Conservation (phyloP, 2,329 filamentous ascomycete genomes). For the Monosporascus sp. region DNA sequence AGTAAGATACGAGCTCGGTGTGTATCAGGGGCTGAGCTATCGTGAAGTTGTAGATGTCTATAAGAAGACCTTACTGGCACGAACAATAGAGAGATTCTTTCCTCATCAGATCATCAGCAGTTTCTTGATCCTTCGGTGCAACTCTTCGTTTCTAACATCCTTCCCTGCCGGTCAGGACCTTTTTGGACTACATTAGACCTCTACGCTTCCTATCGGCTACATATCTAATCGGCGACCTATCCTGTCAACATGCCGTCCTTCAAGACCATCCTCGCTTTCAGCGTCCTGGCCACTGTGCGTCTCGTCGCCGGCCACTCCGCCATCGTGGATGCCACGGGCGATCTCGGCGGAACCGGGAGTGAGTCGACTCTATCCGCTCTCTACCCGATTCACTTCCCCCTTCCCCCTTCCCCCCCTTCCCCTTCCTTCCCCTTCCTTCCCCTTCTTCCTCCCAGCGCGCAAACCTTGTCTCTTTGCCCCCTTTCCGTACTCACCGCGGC, state of each 20-base stretch:
- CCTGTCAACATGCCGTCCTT: slow-evolving; percentile 19
- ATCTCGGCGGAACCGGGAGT: slow-evolving; percentile 52
- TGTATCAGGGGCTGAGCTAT: too few species aligned
- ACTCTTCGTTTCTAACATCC: slow-evolving; percentile 5
- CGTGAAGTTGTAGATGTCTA: slow-evolving; percentile 8
- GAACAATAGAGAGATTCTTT: slow-evolving; percentile 4
- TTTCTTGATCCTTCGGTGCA: slow-evolving; percentile 5
- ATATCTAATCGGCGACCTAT: background rate
- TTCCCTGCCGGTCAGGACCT: slow-evolving; percentile 22
- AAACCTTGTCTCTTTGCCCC: background rate
- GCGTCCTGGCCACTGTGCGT: slow-evolving; percentile 47
- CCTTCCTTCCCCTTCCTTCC: background rate
- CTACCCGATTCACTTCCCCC: too few species aligned
- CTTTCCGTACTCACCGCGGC: too few species aligned
- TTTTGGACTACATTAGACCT: slow-evolving; percentile 8
- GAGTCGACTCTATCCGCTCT: slow-evolving; percentile 8
- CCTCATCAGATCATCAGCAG: slow-evolving; percentile 17
- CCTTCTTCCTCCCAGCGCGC: background rate
- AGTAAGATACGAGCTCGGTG: too few species aligned
- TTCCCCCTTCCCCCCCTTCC: background rate
- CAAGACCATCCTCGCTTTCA: slow-evolving; percentile 31
- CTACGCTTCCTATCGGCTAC: slow-evolving; percentile 2
- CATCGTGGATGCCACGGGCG: slow-evolving; percentile 53
- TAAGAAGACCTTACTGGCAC: slow-evolving; percentile 11
- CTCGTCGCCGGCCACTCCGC: slow-evolving; percentile 57